A percentile compares a stretch with the other conserved stretches of the same genome.
These are phyloP conservation scores for Aspergillus sp. DNA, from an alignment of 2,329 filamentous ascomycete genomes.

Conservation along the genomic window DNA sequence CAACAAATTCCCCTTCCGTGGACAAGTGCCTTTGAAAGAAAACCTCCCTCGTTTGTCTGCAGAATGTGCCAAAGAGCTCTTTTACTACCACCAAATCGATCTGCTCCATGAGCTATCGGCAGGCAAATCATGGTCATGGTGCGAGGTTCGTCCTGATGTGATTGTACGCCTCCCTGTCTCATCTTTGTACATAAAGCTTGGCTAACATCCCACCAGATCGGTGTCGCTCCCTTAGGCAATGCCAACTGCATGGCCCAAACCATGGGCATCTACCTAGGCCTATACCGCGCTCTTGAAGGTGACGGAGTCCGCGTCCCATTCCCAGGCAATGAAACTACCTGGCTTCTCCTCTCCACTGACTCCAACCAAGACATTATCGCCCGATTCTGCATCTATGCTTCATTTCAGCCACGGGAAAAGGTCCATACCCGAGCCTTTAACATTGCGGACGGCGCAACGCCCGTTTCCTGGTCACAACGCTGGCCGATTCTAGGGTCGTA, in stretches of 20 bases:
- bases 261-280: conserved; percentile 15
- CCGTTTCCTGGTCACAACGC: conserved; percentile 8
- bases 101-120: conserved; percentile 29
- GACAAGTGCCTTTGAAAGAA: conserved; percentile 32
- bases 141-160: conserved; percentile 41
- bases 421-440: conserved; percentile 19
- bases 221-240: too few species aligned
- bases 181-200: too few species aligned
- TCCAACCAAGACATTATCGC: conserved; percentile 30
- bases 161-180: conserved; percentile 20
- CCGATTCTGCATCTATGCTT: conserved; percentile 19
- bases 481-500: conserved; percentile 16
- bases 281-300: conserved; percentile 34
- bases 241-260: too few species aligned
- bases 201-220: too few species aligned
- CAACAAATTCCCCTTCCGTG: conserved; percentile 15
- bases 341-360: conserved; percentile 29
- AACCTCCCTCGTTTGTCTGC: conserved; percentile 37
- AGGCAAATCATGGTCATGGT: conserved; percentile 41
- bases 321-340: conserved; percentile 32
- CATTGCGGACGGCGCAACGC: conserved; percentile 16
- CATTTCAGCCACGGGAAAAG: conserved; percentile 11
- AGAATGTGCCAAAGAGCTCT: conserved; percentile 40
- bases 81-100: conserved; percentile 46
- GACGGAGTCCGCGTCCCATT: conserved; percentile 30